Evolutionary conservation across 805 yeast species (phyloP), one percentile per base, ranked within the genome.

Genomic region (Maudiozyma barnettii): DNA sequence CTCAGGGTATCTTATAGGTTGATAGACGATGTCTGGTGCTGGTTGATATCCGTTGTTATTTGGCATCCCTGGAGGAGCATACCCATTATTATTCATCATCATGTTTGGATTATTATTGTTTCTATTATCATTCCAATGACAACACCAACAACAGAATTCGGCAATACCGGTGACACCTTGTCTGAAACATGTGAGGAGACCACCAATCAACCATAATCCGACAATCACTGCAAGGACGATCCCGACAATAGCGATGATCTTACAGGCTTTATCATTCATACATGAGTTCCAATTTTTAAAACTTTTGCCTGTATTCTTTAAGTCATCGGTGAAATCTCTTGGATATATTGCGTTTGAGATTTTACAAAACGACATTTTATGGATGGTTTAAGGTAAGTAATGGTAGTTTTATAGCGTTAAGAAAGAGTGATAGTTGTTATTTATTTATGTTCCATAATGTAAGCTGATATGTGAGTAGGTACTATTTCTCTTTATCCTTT

Each of bases 201-300:
- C 74, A 13, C 75, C 68, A 1, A 82, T 18, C 4, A 83, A 49
- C 84, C 89, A 81, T 5, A 83, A 44, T 0, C 62, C 66, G 0
- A 83, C 49, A 2, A 85, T 54, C 0, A 61, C 70, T 0, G 81
- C 91, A 12, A 86, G 57, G 0, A 70, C 77, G 3, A 84, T 81
- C 2, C 84, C 82, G 13, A 84, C 85, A 40, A 85, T 84, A 4
- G 85, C 90, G 19, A 82, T 76, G 48, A 84, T 77, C 59, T 85
- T 86, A 65, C 95, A 86, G 42, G 80, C 71, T 41, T 67, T 79
- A 63, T 84, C 82, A 58, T 74, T 82, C 91, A 84, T 84, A 65
- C 95, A 86, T 2, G 85, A 76, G 58, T 81, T 78, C 93, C 95
- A 85, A 45, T 62, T 54, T 57, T 71, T 76, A 69, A 82, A 82